Base-by-base conservation (phyloP, 768 basidiomycete genomes). In the Termitomyces sp. region DNA sequence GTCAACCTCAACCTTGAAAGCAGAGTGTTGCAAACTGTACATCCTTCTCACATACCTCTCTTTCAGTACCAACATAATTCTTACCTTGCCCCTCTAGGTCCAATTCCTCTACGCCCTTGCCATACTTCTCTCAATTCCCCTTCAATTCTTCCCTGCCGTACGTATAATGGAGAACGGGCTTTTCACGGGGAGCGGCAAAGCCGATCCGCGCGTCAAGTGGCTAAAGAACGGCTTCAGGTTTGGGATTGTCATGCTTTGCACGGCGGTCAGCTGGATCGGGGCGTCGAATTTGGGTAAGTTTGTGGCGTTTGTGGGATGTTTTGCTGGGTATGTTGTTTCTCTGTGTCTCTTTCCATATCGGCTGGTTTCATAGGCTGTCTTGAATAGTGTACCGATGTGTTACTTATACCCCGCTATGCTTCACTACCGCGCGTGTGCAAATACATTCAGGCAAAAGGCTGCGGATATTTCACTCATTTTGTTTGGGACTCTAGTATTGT, bases 111-210 rank as follows among this genome's bases (percentile, higher is more conserved):
- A 97, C 72, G 87, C 92, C n/a, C 71, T 93, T 34, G 97, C 95
- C 12, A 98, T 98, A 71, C 73, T 92, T 59, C 81, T 93, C 42
- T 97, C 94, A 14, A 87, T 90, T 8, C 94, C 96, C 0, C 82
- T 98, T 0, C 95, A 98, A 70, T 85, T 98, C 54, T 98, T 98
- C 91, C 97, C 97, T 0, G 97, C 96, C 3, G 86, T 96, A 45
- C 85, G 97, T 51, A 98, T 99, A 65, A 83, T 98, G 72, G 97
- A 99, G 77, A 96, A 98, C 66, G 95, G 90, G 3, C 64, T 98
- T 26, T 98, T 98, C 68, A 84, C 84, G 44, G 80, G 81, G 47
- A 93, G 90, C 62, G 97, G 97, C 46, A 98, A 98, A 69, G 77
- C 69, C 50, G 79, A 93, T 67, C 60, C 74, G 35, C 78, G 82